Evolutionary conservation across 345 rosid genomes (phyloP).

Genomic region (Diplotaxis tenuifolia): DNA sequence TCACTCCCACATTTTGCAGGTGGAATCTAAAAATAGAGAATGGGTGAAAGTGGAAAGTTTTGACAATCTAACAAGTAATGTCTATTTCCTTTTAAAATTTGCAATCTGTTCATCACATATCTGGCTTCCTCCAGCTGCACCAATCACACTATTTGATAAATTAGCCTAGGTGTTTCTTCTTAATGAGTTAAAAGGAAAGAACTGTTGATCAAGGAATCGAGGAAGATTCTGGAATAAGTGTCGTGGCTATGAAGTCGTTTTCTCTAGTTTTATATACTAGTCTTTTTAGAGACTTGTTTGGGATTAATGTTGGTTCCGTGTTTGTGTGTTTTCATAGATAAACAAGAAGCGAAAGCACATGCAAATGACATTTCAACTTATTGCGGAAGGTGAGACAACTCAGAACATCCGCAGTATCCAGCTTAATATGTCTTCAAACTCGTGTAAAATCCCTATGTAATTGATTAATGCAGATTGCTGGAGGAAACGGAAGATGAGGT

Average conservation of each 20-base stretch:
- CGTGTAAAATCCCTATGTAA: neutral
- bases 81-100: slow-evolving; percentile 16
- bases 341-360: slow-evolving; percentile 86
- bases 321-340: slow-evolving; percentile 47
- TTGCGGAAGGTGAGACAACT: slow-evolving; percentile 77
- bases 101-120: neutral
- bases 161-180: neutral
- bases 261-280: slow-evolving; percentile 3
- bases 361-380: slow-evolving; percentile 83
- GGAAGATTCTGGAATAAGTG: neutral
- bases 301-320: neutral
- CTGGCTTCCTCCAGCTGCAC: neutral
- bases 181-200: neutral
- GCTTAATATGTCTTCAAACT: neutral
- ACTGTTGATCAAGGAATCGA: neutral
- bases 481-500: slow-evolving; percentile 97
- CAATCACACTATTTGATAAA: too few species aligned
- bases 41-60: slow-evolving; percentile 77
- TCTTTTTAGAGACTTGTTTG: neutral
- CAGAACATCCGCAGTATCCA: slow-evolving; percentile 1
- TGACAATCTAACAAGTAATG: slow-evolving; percentile 56
- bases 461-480: slow-evolving; percentile 52
- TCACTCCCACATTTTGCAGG: slow-evolving; percentile 45
- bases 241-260: slow-evolving; percentile 14
- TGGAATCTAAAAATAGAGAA: slow-evolving; percentile 44